Base-by-base conservation (phyloP, 2,329 filamentous ascomycete species). In the Cladosporium cucumerinum region DNA sequence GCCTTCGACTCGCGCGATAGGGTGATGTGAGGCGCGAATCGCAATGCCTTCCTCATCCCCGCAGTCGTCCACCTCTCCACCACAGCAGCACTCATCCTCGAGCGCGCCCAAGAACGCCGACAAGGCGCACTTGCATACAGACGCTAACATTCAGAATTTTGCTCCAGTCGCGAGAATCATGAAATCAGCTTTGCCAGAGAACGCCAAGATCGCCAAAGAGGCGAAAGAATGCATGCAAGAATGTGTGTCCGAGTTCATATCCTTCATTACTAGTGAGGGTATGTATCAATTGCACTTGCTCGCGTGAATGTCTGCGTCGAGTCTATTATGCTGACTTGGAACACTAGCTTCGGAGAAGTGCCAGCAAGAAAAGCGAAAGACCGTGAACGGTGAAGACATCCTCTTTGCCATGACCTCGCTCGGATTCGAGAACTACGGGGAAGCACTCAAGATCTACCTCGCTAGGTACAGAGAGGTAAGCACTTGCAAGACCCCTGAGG, bases 141-240 rank as follows among this genome's bases (percentile, higher is more conserved):
- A 95, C 87, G 91, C 92, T 96, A 93, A 96, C 84, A 95, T 95
- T 83, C 88, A 90, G 75, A 95, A 95, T 82, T 93, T 92, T 87
- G 90, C 88, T 80, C 88, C 90, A 99, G 95, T 99, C 75, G 95
- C 95, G 70, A 90, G 95, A 65, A 98, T 99, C 79, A 99, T 99
- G 95, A 99, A 99, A 80, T 90, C 93, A 73, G 95, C 95, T 7
- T 85, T 99, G 57, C 95, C 95, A 60, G 95, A 99, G 70, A 99
- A 99, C 76, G 95, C 95, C 71, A 99, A 99, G 81, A 99, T 99
- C 57, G 75, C 75, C 30, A 99, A 99, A 78, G 95, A 99, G 78
- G 95, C 95, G 64, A 99, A 99, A 79, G 95, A 99, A 78, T 99
- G 95, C 81, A 98, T 99, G 95, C 95, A 99, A 79, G 95, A 99